These are phyloP conservation scores for Lactarius vividus DNA, from an alignment of 768 basidiomycete species.

Conservation along the genomic window DNA sequence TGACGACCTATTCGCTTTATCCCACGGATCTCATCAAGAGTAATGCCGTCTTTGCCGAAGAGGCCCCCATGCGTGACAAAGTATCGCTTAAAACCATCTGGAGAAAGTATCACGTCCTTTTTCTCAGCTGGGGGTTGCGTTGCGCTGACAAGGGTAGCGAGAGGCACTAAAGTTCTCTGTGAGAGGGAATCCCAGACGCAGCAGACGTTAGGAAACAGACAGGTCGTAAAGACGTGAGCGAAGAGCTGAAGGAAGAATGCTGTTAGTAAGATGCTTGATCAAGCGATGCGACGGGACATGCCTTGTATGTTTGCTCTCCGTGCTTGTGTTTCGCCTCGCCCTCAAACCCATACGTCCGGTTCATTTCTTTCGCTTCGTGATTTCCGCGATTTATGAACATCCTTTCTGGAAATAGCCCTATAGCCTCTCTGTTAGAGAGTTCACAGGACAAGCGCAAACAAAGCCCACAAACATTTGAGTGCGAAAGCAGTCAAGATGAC, in stretches of 20 bases:
- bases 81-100: slow-evolving; percentile 80
- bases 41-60: slow-evolving; percentile 94
- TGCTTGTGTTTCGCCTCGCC: slow-evolving; percentile 97
- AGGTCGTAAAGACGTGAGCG: slow-evolving; percentile 86
- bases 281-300: slow-evolving; percentile 29
- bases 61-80: slow-evolving; percentile 96
- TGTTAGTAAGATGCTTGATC: neutral
- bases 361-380: slow-evolving; percentile 98
- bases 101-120: slow-evolving; percentile 66
- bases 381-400: slow-evolving; percentile 97
- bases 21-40: slow-evolving; percentile 87
- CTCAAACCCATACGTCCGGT: slow-evolving; percentile 89
- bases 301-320: slow-evolving; percentile 93
- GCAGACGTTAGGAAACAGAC: slow-evolving; percentile 38
- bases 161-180: slow-evolving; percentile 58
- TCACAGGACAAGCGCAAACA: neutral
- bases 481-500: slow-evolving; percentile 92
- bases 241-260: slow-evolving; percentile 59
- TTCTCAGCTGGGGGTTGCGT: slow-evolving; percentile 51
- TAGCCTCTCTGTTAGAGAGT: slow-evolving; percentile 19
- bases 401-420: slow-evolving; percentile 86
- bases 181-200: neutral
- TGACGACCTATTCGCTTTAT: slow-evolving; percentile 85
- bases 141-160: slow-evolving; percentile 81
- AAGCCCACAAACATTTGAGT: slow-evolving; percentile 73